phyloP scores from a whole-genome alignment of 768 basidiomycete species.

The Boletus insuetus region DNA sequence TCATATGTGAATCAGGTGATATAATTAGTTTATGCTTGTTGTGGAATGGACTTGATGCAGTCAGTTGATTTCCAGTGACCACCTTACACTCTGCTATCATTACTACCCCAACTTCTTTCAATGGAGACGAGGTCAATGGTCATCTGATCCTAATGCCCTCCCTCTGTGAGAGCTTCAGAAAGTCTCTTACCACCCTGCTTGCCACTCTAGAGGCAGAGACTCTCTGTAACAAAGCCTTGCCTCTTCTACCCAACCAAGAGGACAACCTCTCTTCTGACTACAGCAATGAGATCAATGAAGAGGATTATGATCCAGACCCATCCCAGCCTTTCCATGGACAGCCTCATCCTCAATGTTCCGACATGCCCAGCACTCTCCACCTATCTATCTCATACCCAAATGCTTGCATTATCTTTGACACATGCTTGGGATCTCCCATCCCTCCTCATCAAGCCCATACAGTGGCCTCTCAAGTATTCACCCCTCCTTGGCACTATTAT shows the following conservation, averaged over 20 bases:
- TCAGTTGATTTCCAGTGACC: no score
- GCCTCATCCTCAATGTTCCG: slow-evolving; percentile 21
- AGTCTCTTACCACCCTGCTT: slow-evolving; percentile 30
- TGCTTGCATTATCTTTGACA: slow-evolving; percentile 65
- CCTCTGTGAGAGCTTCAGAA: slow-evolving; percentile 30
- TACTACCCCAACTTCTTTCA: no score
- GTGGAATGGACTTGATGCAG: no score
- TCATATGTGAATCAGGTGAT: no score
- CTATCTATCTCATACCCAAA: slow-evolving; percentile 67
- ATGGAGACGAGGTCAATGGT: slow-evolving; percentile 11
- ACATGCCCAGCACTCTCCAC: slow-evolving; percentile 42
- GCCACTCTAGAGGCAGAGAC: slow-evolving; percentile 30
- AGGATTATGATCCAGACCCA: slow-evolving; percentile 25
- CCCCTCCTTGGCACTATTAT: slow-evolving; percentile 77
- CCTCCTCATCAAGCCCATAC: slow-evolving; percentile 96
- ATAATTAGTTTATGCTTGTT: no score
- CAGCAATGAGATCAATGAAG: slow-evolving; percentile 22
- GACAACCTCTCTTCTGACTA: slow-evolving; percentile 20
- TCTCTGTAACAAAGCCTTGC: slow-evolving; percentile 30
- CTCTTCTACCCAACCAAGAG: slow-evolving; percentile 28
- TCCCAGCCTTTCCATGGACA: slow-evolving; percentile 27
- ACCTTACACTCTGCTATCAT: no score
- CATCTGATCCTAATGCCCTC: slow-evolving; percentile 26
- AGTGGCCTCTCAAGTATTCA: slow-evolving; percentile 92
- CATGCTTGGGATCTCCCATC: slow-evolving; percentile 93